phyloP scores from a whole-genome alignment of 805 yeast genomes.

The Saccharomyces paradoxus region DNA sequence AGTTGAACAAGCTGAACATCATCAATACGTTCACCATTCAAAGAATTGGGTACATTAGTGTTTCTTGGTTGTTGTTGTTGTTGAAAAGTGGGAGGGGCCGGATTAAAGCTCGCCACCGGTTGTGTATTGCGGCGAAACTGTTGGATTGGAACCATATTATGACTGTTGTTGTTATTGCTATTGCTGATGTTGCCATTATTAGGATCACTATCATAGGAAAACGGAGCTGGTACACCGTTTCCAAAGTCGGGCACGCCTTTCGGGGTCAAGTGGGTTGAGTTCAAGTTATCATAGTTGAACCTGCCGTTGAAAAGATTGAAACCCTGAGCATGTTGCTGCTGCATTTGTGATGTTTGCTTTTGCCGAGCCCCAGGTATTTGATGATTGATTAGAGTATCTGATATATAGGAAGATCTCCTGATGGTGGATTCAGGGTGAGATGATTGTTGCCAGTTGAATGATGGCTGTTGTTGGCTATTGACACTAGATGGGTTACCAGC shows the following conservation, averaged over 20 bases:
- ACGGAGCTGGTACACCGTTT: neutral
- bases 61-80: neutral
- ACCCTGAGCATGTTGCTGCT: constrained; percentile 4
- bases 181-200: constrained; percentile 1
- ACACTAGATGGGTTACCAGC: neutral
- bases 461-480: constrained; percentile 12
- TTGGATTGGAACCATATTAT: neutral
- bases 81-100: neutral
- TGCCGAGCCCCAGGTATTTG: constrained; percentile 3
- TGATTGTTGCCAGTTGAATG: constrained; percentile 4
- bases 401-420: constrained; percentile 68
- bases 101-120: neutral
- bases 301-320: neutral
- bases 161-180: constrained; percentile 4
- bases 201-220: neutral
- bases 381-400: constrained; percentile 46
- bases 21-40: neutral
- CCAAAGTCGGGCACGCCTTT: neutral
- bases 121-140: constrained; percentile 4
- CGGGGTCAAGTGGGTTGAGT: neutral
- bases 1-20: neutral
- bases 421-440: constrained; percentile 29
- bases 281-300: constrained; percentile 1
- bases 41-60: neutral
- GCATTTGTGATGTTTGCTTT: constrained; percentile 1